Conservation (phyloP, 1,284 basidiomycete genomes). For the Ceratobasidium sp. region DNA sequence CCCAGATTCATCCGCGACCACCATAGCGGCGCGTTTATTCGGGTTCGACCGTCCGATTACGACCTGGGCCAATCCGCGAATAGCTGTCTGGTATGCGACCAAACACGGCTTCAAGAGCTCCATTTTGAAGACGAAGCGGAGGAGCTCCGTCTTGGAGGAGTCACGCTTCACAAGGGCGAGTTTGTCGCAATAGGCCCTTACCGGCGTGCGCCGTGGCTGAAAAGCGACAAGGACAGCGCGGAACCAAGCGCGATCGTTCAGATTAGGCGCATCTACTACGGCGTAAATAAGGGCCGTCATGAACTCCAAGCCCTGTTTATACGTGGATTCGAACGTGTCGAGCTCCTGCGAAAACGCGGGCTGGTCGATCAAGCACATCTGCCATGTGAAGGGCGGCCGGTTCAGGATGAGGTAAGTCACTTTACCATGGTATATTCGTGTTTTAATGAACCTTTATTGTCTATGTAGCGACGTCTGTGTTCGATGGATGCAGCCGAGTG, state of each 20-base stretch:
- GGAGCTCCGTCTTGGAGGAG: neutral
- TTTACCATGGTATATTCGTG: neutral
- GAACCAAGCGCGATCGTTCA: neutral
- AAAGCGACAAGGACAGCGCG: neutral
- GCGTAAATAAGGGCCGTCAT: neutral
- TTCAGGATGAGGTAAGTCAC: slow-evolving; percentile 30
- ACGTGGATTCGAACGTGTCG: slow-evolving; percentile 17
- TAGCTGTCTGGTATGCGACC: slow-evolving; percentile 13
- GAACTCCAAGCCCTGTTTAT: neutral
- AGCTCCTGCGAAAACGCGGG: neutral
- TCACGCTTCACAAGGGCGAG: slow-evolving; percentile 19
- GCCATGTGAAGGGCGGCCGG: slow-evolving; percentile 27
- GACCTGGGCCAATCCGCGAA: neutral
- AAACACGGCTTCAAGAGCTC: neutral
- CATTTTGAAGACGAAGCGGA: neutral
- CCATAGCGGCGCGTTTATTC: slow-evolving; percentile 18
- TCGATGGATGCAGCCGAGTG: slow-evolving; percentile 25
- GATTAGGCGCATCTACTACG: neutral
- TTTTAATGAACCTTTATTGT: neutral
- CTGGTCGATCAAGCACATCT: slow-evolving; percentile 7
- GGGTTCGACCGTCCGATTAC: slow-evolving; percentile 9
- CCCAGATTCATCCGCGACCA: slow-evolving; percentile 34
- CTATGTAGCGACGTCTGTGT: slow-evolving; percentile 27
- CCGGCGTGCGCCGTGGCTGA: slow-evolving; percentile 15
- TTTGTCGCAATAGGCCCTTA: slow-evolving; percentile 18